Percentiles rank a stretch among this genome's conserved stretches.
These are phyloP conservation scores for Pseudofabraea citricarpa DNA, from an alignment of 2,329 filamentous ascomycete species.

Conservation along the genomic window DNA sequence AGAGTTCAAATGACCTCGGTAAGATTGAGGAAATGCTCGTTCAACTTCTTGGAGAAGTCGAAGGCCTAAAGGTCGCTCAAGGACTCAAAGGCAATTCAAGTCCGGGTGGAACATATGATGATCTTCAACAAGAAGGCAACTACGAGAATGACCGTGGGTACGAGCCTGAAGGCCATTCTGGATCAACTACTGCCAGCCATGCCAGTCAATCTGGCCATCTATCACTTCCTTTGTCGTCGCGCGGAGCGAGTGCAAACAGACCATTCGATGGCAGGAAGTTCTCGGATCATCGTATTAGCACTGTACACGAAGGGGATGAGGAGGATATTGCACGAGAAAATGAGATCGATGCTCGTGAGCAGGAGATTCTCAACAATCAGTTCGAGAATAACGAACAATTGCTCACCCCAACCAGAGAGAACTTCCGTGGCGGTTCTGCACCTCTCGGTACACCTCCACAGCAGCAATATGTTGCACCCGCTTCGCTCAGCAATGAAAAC, in stretches of 20 bases:
- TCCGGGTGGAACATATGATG: slow-evolving; percentile 62
- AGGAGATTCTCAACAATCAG: slow-evolving; percentile 45
- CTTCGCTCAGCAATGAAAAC: slow-evolving; percentile 67
- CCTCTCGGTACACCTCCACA: slow-evolving; percentile 57
- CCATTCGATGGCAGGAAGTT: slow-evolving; percentile 40
- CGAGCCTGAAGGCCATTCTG: slow-evolving; percentile 76
- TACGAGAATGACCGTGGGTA: slow-evolving; percentile 71
- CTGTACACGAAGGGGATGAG: slow-evolving; percentile 78
- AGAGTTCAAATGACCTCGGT: slow-evolving; percentile 80
- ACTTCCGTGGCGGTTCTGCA: slow-evolving; percentile 46
- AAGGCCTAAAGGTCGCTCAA: slow-evolving; percentile 64
- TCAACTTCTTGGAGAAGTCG: slow-evolving; percentile 87
- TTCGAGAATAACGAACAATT: slow-evolving; percentile 55
- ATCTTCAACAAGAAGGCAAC: slow-evolving; percentile 55
- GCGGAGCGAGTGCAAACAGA: slow-evolving; percentile 36
- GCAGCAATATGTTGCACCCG: slow-evolving; percentile 35
- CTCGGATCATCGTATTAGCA: slow-evolving; percentile 81
- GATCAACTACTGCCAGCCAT: slow-evolving; percentile 67
- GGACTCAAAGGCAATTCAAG: slow-evolving; percentile 46
- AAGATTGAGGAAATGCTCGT: slow-evolving; percentile 91
- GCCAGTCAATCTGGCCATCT: slow-evolving; percentile 73
- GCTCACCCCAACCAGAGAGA: slow-evolving; percentile 56
- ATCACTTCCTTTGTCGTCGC: slow-evolving; percentile 50
- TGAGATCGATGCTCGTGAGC: slow-evolving; percentile 42
- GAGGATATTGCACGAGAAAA: slow-evolving; percentile 49